Evolutionary conservation across 768 basidiomycete genomes (phyloP), one percentile per base, ranked within the genome.

Genomic region (Guyanaporus albipodus): DNA sequence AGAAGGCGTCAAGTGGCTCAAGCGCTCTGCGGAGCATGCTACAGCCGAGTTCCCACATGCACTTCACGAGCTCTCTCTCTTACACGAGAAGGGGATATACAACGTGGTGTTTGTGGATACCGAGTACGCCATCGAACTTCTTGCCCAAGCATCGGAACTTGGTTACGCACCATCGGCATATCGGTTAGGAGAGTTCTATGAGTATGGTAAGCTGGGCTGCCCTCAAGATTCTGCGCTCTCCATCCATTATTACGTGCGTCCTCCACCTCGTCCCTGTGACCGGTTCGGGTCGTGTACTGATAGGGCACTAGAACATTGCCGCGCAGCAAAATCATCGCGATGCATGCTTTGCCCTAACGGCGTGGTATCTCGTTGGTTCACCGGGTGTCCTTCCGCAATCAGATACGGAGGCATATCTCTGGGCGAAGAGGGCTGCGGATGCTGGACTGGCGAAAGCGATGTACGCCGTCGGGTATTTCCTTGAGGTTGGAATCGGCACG

Each of bases 331-430:
- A 83, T 58, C 96, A 99, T 63, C 85, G 89, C 5, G 96, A 98
- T 60, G 93, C 95, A 0, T 98, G 95, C 64, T 98, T 98, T 61
- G 95, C 96, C 1, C 75, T 99, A 33, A 98, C 96, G 15, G 94
- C 96, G 7, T 99, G 95, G 95, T 99, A 99, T 62, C 85, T 99
- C 53, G 95, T 98, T 49, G 96, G 96, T 38, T 97, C 94, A 8
- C 91, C 94, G 0, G 95, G 96, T 19, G 92, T 99, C 2, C 78
- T 99, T 14, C 95, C 96, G 1, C 96, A 99, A 62, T 96, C 93
- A 0, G 96, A 99, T 63, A 98, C 95, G 0, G 96, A 99, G 62
- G 96, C 96, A 10, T 98, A 83, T 68, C 73, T 99, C 4, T 99
- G 96, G 96, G 91, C 96, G 6, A 89, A 89, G 69, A 93, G 85